Percentiles rank a stretch among this genome's conserved stretches.
phyloP scores from a whole-genome alignment of 306 rosid genomes.

The Fagus crenata region DNA sequence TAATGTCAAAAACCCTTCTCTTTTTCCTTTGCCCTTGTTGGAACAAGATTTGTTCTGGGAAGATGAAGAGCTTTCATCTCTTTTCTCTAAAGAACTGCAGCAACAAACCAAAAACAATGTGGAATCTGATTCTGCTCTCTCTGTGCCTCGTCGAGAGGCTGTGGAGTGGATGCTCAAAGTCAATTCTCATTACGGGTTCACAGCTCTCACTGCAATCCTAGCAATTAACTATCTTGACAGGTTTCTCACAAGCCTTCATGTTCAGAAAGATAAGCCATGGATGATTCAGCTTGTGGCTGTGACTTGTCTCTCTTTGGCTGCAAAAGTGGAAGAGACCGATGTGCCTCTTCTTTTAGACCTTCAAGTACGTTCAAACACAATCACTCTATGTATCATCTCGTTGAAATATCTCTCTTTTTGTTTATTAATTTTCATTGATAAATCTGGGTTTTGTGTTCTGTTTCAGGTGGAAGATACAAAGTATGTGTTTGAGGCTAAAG shows the following conservation, averaged over 20 bases:
- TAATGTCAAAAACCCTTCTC: constrained; percentile 13
- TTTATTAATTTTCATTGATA: neutral
- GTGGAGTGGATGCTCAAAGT: constrained; percentile 83
- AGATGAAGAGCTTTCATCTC: constrained; percentile 63
- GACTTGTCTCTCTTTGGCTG: constrained; percentile 89
- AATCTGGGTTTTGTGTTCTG: neutral
- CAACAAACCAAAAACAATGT: constrained; percentile 33
- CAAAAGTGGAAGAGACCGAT: constrained; percentile 91
- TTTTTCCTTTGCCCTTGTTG: constrained; percentile 47
- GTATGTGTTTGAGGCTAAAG: constrained; percentile 73
- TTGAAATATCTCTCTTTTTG: neutral
- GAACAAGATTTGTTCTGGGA: constrained; percentile 77
- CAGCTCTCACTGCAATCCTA: constrained; percentile 75
- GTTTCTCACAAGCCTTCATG: constrained; percentile 58
- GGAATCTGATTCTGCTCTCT: constrained; percentile 31
- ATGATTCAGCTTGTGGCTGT: constrained; percentile 83
- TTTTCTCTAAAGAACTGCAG: constrained; percentile 62
- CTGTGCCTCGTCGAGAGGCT: constrained; percentile 54
- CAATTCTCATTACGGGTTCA: constrained; percentile 66
- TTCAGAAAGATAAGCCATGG: constrained; percentile 86
- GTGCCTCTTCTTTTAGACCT: constrained; percentile 91
- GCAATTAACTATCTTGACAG: constrained; percentile 76
- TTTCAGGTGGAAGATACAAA: constrained; percentile 64
- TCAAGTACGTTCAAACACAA: constrained; percentile 53
- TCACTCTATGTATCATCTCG: neutral